Conservation (phyloP, 331 rosid species). For the Malus hybrid region DNA sequence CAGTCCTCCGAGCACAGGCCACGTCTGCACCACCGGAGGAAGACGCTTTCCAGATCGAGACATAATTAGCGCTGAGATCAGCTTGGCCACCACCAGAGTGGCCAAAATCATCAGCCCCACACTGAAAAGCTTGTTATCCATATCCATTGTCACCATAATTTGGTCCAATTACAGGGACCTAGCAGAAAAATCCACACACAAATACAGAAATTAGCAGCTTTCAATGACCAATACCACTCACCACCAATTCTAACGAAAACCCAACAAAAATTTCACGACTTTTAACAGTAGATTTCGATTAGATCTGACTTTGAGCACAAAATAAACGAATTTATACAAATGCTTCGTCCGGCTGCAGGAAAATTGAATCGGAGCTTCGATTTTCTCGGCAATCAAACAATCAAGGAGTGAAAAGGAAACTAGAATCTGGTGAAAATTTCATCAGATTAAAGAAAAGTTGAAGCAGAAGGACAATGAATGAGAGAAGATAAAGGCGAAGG, state of each 20-base stretch:
- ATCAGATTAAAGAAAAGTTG: not conserved
- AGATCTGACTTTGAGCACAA: not conserved
- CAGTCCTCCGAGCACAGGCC: slow-evolving; percentile 63
- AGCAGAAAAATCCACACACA: slow-evolving; percentile 7
- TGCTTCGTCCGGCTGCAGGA: not conserved
- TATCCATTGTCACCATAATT: slow-evolving; percentile 18
- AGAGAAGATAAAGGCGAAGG: not conserved
- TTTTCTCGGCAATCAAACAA: not conserved
- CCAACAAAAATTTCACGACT: not conserved
- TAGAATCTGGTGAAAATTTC: not conserved
- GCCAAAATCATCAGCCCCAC: slow-evolving; percentile 44
- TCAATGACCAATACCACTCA: not conserved
- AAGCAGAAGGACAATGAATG: not conserved
- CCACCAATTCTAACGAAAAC: not conserved
- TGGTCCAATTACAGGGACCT: not conserved
- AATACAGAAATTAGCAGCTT: not conserved
- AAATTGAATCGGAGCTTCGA: not conserved
- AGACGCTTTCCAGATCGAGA: slow-evolving; percentile 46
- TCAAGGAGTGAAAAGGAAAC: not conserved
- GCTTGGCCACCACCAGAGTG: slow-evolving; percentile 49
- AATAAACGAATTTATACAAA: not conserved
- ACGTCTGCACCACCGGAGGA: slow-evolving; percentile 46
- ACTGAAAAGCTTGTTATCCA: slow-evolving; percentile 32
- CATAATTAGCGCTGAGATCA: slow-evolving; percentile 39
- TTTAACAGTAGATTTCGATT: not conserved